phyloP scores from a whole-genome alignment of 352 stramenopile genomes.

The Pythium coloratum region DNA sequence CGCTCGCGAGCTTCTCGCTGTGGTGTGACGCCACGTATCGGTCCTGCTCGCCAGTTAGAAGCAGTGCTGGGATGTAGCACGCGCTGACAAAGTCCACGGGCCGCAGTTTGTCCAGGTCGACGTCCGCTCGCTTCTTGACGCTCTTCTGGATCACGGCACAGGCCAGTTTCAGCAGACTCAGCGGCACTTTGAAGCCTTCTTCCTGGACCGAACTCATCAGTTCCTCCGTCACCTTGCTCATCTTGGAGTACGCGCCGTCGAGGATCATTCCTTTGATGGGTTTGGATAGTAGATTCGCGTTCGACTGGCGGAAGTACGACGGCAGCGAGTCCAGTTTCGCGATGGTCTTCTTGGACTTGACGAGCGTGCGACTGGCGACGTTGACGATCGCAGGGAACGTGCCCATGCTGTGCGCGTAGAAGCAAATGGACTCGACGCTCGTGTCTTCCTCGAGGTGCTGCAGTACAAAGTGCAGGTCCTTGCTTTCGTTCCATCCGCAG shows the following conservation, averaged over 20 bases:
- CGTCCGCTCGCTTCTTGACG: slow-evolving; percentile 72
- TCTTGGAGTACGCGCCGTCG: slow-evolving; percentile 72
- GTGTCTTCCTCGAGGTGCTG: slow-evolving; percentile 52
- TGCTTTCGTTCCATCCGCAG: slow-evolving; percentile 82
- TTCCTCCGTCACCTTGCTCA: slow-evolving; percentile 66
- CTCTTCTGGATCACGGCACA: slow-evolving; percentile 69
- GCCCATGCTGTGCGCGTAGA: slow-evolving; percentile 87
- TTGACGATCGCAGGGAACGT: slow-evolving; percentile 80
- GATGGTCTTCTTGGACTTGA: slow-evolving; percentile 44
- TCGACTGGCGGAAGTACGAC: slow-evolving; percentile 43
- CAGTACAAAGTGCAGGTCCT: slow-evolving; percentile 73
- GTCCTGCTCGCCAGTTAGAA: slow-evolving; percentile 65
- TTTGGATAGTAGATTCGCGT: slow-evolving; percentile 45
- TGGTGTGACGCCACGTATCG: slow-evolving; percentile 67
- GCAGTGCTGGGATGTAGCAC: slow-evolving; percentile 74
- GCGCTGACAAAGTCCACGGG: slow-evolving; percentile 69
- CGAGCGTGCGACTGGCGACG: slow-evolving; percentile 56
- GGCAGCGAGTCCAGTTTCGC: slow-evolving; percentile 62
- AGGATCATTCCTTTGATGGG: slow-evolving; percentile 73
- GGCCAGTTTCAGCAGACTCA: slow-evolving; percentile 68
- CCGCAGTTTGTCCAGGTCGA: slow-evolving; percentile 65
- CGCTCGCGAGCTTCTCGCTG: slow-evolving; percentile 56
- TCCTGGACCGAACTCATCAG: slow-evolving; percentile 61
- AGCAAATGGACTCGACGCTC: slow-evolving; percentile 53
- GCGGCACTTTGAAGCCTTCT: slow-evolving; percentile 73